Conservation (phyloP, 202 grass and related monocot species). For the Zizania palustris region DNA sequence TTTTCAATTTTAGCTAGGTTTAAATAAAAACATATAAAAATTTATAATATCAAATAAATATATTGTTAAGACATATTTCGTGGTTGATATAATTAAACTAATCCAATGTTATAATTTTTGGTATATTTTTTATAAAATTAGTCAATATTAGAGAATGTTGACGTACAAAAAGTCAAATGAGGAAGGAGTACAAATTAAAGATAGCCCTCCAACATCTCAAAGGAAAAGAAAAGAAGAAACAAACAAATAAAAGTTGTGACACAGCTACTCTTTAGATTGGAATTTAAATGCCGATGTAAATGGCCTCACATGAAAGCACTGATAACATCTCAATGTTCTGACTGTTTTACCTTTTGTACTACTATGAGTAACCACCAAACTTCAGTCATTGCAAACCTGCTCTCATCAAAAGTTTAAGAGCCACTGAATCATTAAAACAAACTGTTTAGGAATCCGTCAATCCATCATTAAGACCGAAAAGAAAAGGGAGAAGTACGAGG, state of each 20-base stretch:
- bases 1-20: too few species aligned
- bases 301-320: slow-evolving; percentile 35
- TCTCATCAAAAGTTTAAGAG: background rate
- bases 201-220: too few species aligned
- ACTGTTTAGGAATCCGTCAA: slow-evolving; percentile 15
- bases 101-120: too few species aligned
- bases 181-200: too few species aligned
- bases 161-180: too few species aligned
- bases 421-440: background rate
- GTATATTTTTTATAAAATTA: too few species aligned
- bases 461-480: slow-evolving; percentile 43
- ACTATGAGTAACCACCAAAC: background rate
- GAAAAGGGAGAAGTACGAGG: background rate
- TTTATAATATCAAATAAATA: too few species aligned
- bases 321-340: background rate
- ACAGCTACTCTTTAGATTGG: background rate
- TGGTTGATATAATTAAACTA: too few species aligned
- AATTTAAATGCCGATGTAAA: slow-evolving; percentile 32
- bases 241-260: background rate
- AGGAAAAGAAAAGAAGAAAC: too few species aligned
- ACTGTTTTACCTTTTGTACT: background rate
- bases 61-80: too few species aligned
- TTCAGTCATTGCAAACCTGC: background rate
- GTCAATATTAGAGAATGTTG: too few species aligned
- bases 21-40: too few species aligned